phyloP scores from a whole-genome alignment of 129 eudicot species.

The Solidago caesia region DNA sequence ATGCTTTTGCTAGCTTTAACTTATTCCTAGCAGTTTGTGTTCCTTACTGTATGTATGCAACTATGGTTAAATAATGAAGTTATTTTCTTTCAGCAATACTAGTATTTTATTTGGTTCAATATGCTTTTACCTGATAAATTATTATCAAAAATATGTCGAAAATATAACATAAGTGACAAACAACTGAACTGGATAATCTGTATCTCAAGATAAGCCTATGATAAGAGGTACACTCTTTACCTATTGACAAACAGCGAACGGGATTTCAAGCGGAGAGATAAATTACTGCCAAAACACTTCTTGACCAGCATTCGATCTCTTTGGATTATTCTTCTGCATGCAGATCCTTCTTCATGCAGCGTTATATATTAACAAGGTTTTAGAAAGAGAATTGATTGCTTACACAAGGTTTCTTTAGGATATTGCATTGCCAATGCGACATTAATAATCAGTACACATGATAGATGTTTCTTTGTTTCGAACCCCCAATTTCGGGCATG shows the following conservation, averaged over 20 bases:
- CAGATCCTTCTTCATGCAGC: neutral
- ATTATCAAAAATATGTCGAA: conserved; percentile 1
- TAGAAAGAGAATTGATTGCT: conserved; percentile 2
- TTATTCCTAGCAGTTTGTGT: conserved; percentile 19
- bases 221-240: neutral
- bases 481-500: conserved; percentile 1
- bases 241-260: neutral
- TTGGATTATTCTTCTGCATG: neutral
- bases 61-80: neutral
- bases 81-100: neutral
- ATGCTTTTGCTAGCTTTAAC: conserved; percentile 27
- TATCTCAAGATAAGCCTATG: neutral
- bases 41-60: conserved; percentile 27
- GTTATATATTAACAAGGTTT: conserved; percentile 17
- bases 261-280: neutral
- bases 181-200: neutral
- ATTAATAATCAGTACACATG: conserved; percentile 22
- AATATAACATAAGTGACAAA: neutral
- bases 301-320: neutral
- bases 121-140: conserved; percentile 6
- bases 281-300: conserved; percentile 1
- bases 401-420: conserved; percentile 6
- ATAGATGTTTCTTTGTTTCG: conserved; percentile 34
- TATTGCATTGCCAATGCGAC: conserved; percentile 9
- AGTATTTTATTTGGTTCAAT: neutral